Conservation (phyloP, 768 basidiomycete species). For the Russula lepida region DNA sequence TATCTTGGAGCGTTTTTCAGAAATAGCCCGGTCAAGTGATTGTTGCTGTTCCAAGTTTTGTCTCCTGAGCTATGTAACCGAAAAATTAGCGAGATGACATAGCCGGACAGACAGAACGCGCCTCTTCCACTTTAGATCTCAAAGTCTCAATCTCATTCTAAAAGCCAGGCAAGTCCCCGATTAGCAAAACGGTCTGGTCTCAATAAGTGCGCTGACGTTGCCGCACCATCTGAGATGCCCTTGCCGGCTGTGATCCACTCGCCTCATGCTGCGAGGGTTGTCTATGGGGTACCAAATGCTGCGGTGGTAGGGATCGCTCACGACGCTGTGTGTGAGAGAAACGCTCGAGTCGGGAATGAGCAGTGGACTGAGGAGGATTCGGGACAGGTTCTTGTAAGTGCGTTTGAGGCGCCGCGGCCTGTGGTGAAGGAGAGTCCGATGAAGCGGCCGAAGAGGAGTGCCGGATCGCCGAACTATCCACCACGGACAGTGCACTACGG, state of each 20-base stretch:
- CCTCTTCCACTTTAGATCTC: conserved; percentile 9
- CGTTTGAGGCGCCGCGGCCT: neutral
- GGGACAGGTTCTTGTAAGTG: neutral
- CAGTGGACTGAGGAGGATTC: neutral
- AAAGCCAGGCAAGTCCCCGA: neutral
- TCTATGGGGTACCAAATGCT: neutral
- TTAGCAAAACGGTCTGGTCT: neutral
- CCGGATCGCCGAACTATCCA: neutral
- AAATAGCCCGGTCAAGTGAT: conserved; percentile 13
- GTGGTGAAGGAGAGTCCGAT: neutral
- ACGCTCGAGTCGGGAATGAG: neutral
- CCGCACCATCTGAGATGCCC: neutral
- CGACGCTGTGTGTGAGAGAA: neutral
- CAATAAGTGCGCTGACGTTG: neutral
- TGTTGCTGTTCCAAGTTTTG: conserved; percentile 11
- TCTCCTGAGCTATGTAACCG: conserved; percentile 2
- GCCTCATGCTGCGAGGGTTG: neutral
- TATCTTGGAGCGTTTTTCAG: conserved; percentile 19
- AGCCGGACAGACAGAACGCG: neutral
- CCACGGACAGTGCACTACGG: conserved; percentile 1
- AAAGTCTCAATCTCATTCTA: conserved; percentile 1
- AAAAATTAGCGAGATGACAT: neutral
- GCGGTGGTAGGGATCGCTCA: neutral
- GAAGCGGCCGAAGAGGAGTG: neutral
- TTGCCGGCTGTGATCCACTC: neutral